Conservation (phyloP, 148 eudicot species). For the Nepenthes mirabilis region DNA sequence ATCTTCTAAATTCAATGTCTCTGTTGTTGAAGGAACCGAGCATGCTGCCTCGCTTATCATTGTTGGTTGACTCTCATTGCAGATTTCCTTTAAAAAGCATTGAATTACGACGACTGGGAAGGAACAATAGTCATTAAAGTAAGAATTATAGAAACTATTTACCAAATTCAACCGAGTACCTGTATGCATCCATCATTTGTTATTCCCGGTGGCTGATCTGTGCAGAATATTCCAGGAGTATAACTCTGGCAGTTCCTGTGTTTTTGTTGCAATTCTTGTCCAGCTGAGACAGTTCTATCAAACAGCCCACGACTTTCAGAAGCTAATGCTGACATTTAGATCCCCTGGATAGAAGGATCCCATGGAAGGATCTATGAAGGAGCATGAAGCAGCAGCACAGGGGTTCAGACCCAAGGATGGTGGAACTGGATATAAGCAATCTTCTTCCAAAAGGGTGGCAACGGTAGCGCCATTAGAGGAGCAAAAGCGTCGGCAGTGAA, state of each 20-base stretch:
- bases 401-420: slow-evolving; percentile 30
- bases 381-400: slow-evolving; percentile 12
- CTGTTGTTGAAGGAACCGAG: slow-evolving; percentile 50
- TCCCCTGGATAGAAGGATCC: slow-evolving; percentile 25
- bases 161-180: not conserved
- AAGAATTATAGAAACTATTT: not conserved
- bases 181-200: not conserved
- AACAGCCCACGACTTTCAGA: slow-evolving; percentile 31
- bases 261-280: slow-evolving; percentile 36
- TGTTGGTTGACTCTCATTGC: slow-evolving; percentile 52
- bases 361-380: slow-evolving; percentile 38
- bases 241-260: slow-evolving; percentile 61
- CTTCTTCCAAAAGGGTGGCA: slow-evolving; percentile 48
- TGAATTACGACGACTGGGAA: not conserved
- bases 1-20: slow-evolving; percentile 65
- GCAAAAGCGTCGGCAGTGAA: slow-evolving; percentile 15
- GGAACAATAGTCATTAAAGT: not conserved
- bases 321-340: slow-evolving; percentile 16
- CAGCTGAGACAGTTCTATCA: slow-evolving; percentile 12
- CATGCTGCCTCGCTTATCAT: slow-evolving; percentile 32
- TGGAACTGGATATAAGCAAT: slow-evolving; percentile 43
- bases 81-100: slow-evolving; percentile 25
- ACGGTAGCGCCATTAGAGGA: slow-evolving; percentile 28
- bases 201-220: slow-evolving; percentile 22
- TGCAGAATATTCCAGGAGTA: slow-evolving; percentile 36